A percentile compares a stretch with the other conserved stretches of the same genome.
Conservation (phyloP, 768 basidiomycete species). For the Mycena maculata region DNA sequence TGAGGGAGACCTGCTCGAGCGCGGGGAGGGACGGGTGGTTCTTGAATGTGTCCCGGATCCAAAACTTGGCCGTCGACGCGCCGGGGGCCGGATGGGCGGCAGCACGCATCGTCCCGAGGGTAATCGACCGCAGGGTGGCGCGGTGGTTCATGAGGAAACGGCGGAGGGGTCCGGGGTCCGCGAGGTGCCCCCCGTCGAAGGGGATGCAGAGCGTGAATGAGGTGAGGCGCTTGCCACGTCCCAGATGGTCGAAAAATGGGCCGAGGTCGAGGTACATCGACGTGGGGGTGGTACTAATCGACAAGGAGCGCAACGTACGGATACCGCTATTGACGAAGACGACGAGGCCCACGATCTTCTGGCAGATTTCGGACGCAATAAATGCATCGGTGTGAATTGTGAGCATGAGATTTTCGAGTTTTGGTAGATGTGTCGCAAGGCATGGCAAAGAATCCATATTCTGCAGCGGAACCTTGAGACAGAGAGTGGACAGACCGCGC, state of each 20-base stretch:
- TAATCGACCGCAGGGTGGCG: conserved; percentile 48
- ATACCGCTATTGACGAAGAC: conserved; percentile 59
- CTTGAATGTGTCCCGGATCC: conserved; percentile 56
- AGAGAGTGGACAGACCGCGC: conserved; percentile 46
- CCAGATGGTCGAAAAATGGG: conserved; percentile 51
- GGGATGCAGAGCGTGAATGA: conserved; percentile 56
- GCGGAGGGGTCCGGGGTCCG: conserved; percentile 46
- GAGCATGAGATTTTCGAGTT: conserved; percentile 50
- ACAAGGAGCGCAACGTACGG: conserved; percentile 50
- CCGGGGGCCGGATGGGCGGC: conserved; percentile 33
- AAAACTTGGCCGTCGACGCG: conserved; percentile 47
- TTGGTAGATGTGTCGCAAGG: conserved; percentile 42
- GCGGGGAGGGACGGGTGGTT: conserved; percentile 44
- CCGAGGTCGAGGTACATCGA: conserved; percentile 55
- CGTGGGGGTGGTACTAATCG: conserved; percentile 48
- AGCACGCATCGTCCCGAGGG: conserved; percentile 49
- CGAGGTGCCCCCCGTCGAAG: conserved; percentile 56
- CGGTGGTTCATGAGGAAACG: conserved; percentile 51
- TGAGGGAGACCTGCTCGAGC: conserved; percentile 48
- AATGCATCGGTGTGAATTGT: conserved; percentile 49
- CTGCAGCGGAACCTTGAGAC: conserved; percentile 53
- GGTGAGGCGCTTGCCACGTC: conserved; percentile 52
- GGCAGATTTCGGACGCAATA: conserved; percentile 44
- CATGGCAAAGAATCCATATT: conserved; percentile 48
- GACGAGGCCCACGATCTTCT: conserved; percentile 53